phyloP scores from a whole-genome alignment of 805 yeast genomes.

The Candida pseudofarinosa region DNA sequence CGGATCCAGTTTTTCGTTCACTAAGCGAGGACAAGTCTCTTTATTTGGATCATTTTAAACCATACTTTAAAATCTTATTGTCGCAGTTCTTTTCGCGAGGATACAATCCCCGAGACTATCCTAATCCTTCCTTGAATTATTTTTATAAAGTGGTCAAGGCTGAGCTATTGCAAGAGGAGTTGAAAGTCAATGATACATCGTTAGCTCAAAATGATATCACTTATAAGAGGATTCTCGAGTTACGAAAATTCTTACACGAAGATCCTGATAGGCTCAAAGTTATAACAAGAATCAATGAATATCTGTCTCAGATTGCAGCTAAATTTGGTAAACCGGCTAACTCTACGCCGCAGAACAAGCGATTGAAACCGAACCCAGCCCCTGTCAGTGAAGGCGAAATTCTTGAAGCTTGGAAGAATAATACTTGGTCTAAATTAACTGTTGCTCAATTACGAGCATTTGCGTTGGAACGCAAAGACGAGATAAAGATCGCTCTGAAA shows the following conservation, averaged over 20 bases:
- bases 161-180: slow-evolving; percentile 50
- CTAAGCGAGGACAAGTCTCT: background rate
- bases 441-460: slow-evolving; percentile 41
- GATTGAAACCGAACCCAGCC: slow-evolving; percentile 1
- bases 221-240: slow-evolving; percentile 11
- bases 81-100: slow-evolving; percentile 41
- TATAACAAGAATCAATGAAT: slow-evolving; percentile 8
- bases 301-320: slow-evolving; percentile 5
- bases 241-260: background rate
- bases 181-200: slow-evolving; percentile 11
- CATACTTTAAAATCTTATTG: slow-evolving; percentile 12
- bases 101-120: slow-evolving; percentile 54
- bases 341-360: background rate
- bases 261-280: slow-evolving; percentile 7
- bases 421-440: slow-evolving; percentile 32
- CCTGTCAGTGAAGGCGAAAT: slow-evolving; percentile 31
- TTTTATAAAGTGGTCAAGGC: slow-evolving; percentile 64
- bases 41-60: slow-evolving; percentile 16
- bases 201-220: slow-evolving; percentile 19
- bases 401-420: slow-evolving; percentile 38
- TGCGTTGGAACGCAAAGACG: slow-evolving; percentile 28
- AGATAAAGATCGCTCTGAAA: slow-evolving; percentile 32
- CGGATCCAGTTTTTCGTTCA: background rate
- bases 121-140: slow-evolving; percentile 66
- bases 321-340: background rate